Evolutionary conservation across 1,284 basidiomycete genomes (phyloP).

Genomic region (Coriolopsis trogii): DNA sequence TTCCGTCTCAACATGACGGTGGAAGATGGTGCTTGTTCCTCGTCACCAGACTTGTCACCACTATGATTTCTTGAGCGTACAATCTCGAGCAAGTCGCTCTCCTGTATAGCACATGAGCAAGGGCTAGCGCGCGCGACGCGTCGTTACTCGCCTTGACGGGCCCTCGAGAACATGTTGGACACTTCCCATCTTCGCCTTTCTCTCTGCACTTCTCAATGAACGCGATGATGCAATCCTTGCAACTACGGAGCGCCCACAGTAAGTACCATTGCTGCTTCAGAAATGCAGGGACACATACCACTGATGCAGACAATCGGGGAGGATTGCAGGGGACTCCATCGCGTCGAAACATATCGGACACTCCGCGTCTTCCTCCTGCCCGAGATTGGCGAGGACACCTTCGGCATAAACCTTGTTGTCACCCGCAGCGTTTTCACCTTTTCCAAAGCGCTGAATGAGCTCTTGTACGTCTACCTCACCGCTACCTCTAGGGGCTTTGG

Average conservation of each 20-base stretch:
- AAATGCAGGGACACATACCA: conserved; percentile 48
- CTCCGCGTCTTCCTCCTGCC: conserved; percentile 53
- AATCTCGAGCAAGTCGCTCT: conserved; percentile 67
- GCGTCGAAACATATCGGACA: conserved; percentile 85
- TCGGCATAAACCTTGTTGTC: conserved; percentile 59
- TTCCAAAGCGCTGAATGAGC: conserved; percentile 63
- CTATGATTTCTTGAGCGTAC: conserved; percentile 40
- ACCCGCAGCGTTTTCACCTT: conserved; percentile 38
- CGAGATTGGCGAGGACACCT: conserved; percentile 65
- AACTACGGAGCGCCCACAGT: conserved; percentile 46
- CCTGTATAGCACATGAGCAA: conserved; percentile 37
- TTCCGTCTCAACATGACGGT: conserved; percentile 71
- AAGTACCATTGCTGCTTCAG: background rate
- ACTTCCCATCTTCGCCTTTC: conserved; percentile 67
- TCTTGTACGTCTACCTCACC: conserved; percentile 60
- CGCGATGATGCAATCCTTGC: conserved; percentile 81
- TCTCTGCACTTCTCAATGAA: conserved; percentile 68
- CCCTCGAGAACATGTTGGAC: conserved; percentile 69
- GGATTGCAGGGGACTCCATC: conserved; percentile 70
- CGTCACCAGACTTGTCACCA: conserved; percentile 26
- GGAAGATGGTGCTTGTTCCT: conserved; percentile 44
- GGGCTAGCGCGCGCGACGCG: background rate
- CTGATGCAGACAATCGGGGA: conserved; percentile 79
- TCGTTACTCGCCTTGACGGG: conserved; percentile 57
- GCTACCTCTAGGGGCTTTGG: conserved; percentile 34